These are phyloP conservation scores for Cadophora gregata DNA, from an alignment of 2,329 filamentous ascomycete genomes.

Conservation along the genomic window DNA sequence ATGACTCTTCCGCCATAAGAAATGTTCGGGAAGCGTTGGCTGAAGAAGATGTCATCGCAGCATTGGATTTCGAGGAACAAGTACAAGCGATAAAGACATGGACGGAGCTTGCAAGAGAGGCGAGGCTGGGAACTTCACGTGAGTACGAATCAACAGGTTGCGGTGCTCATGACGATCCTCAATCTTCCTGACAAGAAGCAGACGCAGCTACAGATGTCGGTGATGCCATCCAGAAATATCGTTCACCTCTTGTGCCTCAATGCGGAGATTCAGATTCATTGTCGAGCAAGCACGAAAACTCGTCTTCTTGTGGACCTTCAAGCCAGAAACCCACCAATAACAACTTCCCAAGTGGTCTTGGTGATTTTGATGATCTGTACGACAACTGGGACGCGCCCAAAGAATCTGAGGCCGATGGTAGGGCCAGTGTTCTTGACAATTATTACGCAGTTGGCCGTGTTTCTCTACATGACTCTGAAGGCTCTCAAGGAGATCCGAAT, in stretches of 20 bases:
- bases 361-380: neutral
- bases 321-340: neutral
- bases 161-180: neutral
- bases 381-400: neutral
- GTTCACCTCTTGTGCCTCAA: neutral
- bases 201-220: neutral
- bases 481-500: neutral
- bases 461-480: neutral
- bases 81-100: slow-evolving; percentile 8
- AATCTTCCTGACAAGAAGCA: neutral
- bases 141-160: neutral
- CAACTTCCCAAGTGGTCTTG: neutral
- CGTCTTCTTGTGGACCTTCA: too few relatives aligned
- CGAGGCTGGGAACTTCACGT: neutral
- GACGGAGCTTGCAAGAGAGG: slow-evolving; percentile 6
- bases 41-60: neutral
- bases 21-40: neutral
- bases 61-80: slow-evolving; percentile 2
- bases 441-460: neutral
- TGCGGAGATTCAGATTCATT: neutral
- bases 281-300: neutral
- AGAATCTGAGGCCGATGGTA: too few relatives aligned
- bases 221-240: neutral
- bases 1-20: neutral
- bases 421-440: neutral